Conservation (phyloP, 148 eudicot genomes). For the Tetragonia tetragonoides region DNA sequence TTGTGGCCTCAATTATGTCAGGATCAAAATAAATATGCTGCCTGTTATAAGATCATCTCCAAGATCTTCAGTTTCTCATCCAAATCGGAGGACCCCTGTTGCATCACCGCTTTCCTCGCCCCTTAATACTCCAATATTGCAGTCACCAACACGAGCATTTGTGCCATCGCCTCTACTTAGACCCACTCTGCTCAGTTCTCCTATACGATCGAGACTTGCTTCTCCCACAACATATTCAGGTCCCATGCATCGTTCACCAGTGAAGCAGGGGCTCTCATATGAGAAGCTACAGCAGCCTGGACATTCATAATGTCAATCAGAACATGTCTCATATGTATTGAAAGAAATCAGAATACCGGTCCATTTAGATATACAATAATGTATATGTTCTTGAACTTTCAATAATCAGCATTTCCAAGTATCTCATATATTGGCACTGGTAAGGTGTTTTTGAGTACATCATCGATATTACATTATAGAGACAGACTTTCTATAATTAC, state of each 20-base stretch:
- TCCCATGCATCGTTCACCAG: slow-evolving; percentile 36
- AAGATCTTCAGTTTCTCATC: slow-evolving; percentile 38
- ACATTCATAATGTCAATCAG: not conserved
- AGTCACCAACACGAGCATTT: slow-evolving; percentile 53
- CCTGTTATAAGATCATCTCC: slow-evolving; percentile 43
- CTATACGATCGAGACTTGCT: slow-evolving; percentile 39
- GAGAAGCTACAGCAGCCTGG: slow-evolving; percentile 30
- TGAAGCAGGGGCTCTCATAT: slow-evolving; percentile 29
- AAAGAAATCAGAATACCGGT: not conserved
- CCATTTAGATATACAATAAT: no score
- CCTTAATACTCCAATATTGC: slow-evolving; percentile 43
- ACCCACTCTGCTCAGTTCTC: slow-evolving; percentile 49
- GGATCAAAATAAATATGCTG: slow-evolving; percentile 64
- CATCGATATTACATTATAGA: no score
- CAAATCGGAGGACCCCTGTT: slow-evolving; percentile 31
- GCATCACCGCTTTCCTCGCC: slow-evolving; percentile 49
- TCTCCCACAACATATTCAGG: slow-evolving; percentile 37
- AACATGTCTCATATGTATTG: not conserved
- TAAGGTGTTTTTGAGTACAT: no score
- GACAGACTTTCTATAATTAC: no score
- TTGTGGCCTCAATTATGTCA: slow-evolving; percentile 18
- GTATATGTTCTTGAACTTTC: no score
- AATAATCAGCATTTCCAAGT: no score
- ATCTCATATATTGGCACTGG: no score
- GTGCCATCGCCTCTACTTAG: slow-evolving; percentile 50